A percentile compares a stretch with the other conserved stretches of the same genome.
Evolutionary conservation across 176 grass and related monocot genomes (phyloP).

Genomic region (Chloris gayana): DNA sequence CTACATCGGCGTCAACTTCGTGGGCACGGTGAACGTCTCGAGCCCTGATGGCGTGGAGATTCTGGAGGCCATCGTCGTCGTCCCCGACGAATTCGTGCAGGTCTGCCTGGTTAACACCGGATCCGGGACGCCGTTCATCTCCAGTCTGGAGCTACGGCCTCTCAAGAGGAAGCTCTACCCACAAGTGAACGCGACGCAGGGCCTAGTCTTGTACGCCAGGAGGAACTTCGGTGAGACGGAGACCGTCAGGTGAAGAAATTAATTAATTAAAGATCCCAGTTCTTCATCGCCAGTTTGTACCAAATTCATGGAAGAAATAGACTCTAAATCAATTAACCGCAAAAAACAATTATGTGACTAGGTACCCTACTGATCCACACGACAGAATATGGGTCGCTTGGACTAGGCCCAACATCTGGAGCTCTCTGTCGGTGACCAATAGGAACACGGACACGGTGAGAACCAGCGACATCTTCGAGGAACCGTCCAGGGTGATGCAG

Average conservation of each 20-base stretch:
- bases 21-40: constrained; percentile 35
- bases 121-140: constrained; percentile 60
- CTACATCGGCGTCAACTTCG: constrained; percentile 52
- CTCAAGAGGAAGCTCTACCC: constrained; percentile 36
- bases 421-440: too few species aligned
- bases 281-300: too few species aligned
- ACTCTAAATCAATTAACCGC: too few species aligned
- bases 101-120: constrained; percentile 58
- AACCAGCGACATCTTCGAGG: not conserved
- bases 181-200: constrained; percentile 16
- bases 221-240: constrained; percentile 27
- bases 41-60: not conserved
- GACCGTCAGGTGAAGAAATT: too few species aligned
- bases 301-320: too few species aligned
- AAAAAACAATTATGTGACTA: too few species aligned
- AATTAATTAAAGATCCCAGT: too few species aligned
- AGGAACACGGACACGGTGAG: too few species aligned
- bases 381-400: too few species aligned
- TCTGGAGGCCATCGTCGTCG: constrained; percentile 35
- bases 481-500: too few species aligned
- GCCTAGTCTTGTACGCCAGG: constrained; percentile 32
- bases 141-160: constrained; percentile 49
- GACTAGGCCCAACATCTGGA: too few species aligned
- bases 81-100: constrained; percentile 24
- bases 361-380: too few species aligned